Conservation (phyloP, 2,329 filamentous ascomycete genomes). For the Cadophora sp. region DNA sequence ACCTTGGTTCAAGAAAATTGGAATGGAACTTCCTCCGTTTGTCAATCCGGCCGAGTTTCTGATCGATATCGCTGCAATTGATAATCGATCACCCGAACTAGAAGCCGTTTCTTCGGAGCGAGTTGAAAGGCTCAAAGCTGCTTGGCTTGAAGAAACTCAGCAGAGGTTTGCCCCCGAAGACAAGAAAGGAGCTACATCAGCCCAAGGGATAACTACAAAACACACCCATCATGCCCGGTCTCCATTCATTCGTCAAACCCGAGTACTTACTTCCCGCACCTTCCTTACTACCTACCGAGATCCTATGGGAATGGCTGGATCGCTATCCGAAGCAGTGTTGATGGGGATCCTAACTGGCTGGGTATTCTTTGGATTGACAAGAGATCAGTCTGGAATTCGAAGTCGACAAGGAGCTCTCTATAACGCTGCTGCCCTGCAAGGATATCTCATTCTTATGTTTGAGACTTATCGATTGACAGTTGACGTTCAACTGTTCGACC, state of each 20-base stretch:
- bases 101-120: slow-evolving; percentile 65
- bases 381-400: slow-evolving; percentile 73
- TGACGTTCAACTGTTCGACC: slow-evolving; percentile 78
- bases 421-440: slow-evolving; percentile 73
- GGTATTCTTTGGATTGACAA: slow-evolving; percentile 71
- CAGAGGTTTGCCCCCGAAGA: slow-evolving; percentile 31
- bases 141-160: slow-evolving; percentile 59
- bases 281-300: slow-evolving; percentile 78
- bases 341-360: slow-evolving; percentile 78
- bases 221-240: slow-evolving; percentile 50
- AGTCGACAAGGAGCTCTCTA: slow-evolving; percentile 78
- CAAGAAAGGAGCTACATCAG: slow-evolving; percentile 26
- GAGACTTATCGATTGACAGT: slow-evolving; percentile 78
- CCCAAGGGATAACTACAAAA: neutral
- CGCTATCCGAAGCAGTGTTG: slow-evolving; percentile 70
- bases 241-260: slow-evolving; percentile 66
- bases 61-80: slow-evolving; percentile 76
- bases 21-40: slow-evolving; percentile 70
- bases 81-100: slow-evolving; percentile 71
- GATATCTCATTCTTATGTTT: slow-evolving; percentile 78
- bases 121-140: slow-evolving; percentile 65
- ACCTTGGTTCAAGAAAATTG: slow-evolving; percentile 67
- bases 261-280: slow-evolving; percentile 71
- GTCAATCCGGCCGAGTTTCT: slow-evolving; percentile 81
- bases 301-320: slow-evolving; percentile 76